Evolutionary conservation across 495 filamentous ascomycete species (phyloP), one percentile per base, ranked within the genome.

Genomic region (Bombardia bombarda): DNA sequence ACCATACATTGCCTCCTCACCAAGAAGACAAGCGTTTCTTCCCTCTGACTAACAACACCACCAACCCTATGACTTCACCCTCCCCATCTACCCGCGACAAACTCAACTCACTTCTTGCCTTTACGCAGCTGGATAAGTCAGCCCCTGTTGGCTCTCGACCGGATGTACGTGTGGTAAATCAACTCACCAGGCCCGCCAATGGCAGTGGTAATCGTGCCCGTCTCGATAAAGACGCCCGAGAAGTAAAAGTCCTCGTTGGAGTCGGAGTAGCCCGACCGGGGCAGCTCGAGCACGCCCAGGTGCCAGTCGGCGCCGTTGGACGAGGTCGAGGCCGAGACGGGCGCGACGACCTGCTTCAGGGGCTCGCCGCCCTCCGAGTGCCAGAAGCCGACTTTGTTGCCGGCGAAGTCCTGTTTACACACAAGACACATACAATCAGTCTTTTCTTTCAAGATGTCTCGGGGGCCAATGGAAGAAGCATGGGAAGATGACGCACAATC

Each of bases 231-330:
- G 16, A 86, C 75, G 17, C 83, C 84, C 17, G 75, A 80, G 63
- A 82, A 87, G 56, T 75, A 86, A 70, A 78, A 85, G 55, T 86
- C 82, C 69, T 87, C 69, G 24, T 52, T 63, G 6, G 60, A 58
- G 40, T 77, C 73, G 18, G 67, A 53, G 33, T 68, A 68, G 13
- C 74, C 74, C 10, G 65, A 68, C 43, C 77, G 70, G 14, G 81
- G 77, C 33, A 86, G 69, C 47, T 84, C 72, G 28, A 87, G 65
- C 39, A 85, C 71, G 33, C 84, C 84, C 8, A 88, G 59, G 60
- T 88, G 83, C 83, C 81, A 88, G 57, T 87, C 83, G 2, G 65
- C 70, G 41, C 80, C 83, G 57, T 86, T 85, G 12, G 77, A 83
- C 9, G 72, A 79, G 4, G 80, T 72, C 19, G 69, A 74, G 0